phyloP scores from a whole-genome alignment of 2,329 filamentous ascomycete genomes.

The Colletotrichum sp. region DNA sequence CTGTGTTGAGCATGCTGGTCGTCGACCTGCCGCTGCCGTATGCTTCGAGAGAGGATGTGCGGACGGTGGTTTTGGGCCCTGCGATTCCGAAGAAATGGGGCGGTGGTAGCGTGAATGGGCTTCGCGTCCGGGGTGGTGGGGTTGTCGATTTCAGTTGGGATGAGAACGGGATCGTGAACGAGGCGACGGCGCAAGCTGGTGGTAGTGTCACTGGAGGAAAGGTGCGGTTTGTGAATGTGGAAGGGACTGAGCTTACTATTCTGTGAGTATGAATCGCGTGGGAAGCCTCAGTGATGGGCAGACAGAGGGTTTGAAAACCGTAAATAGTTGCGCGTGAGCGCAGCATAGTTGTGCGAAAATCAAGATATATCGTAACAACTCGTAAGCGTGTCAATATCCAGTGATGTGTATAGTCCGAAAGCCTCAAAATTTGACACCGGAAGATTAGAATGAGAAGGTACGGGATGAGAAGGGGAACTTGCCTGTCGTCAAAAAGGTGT shows the following conservation, averaged over 20 bases:
- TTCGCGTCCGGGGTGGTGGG: slow-evolving; percentile 48
- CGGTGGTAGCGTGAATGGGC: slow-evolving; percentile 45
- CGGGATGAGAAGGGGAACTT: background rate
- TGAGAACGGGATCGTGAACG: slow-evolving; percentile 35
- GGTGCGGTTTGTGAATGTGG: slow-evolving; percentile 21
- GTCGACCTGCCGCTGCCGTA: slow-evolving; percentile 47
- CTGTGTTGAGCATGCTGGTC: slow-evolving; percentile 55
- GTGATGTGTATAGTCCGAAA: background rate
- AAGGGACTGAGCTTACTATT: background rate
- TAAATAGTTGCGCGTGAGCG: background rate
- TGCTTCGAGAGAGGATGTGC: slow-evolving; percentile 20
- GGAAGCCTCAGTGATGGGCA: background rate
- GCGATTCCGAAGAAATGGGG: slow-evolving; percentile 51
- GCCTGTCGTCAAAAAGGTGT: background rate
- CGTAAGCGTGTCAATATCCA: background rate
- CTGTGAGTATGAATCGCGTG: background rate
- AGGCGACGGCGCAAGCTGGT: slow-evolving; percentile 4
- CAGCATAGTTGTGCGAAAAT: background rate
- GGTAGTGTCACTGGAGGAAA: background rate
- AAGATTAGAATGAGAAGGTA: background rate
- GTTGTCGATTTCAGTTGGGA: slow-evolving; percentile 49
- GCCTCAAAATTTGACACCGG: background rate
- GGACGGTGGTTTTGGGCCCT: slow-evolving; percentile 48
- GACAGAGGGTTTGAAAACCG: background rate
- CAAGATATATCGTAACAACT: background rate